Evolutionary conservation across 2,329 filamentous ascomycete genomes (phyloP).

Genomic region (Trichoderma koningiopsis): DNA sequence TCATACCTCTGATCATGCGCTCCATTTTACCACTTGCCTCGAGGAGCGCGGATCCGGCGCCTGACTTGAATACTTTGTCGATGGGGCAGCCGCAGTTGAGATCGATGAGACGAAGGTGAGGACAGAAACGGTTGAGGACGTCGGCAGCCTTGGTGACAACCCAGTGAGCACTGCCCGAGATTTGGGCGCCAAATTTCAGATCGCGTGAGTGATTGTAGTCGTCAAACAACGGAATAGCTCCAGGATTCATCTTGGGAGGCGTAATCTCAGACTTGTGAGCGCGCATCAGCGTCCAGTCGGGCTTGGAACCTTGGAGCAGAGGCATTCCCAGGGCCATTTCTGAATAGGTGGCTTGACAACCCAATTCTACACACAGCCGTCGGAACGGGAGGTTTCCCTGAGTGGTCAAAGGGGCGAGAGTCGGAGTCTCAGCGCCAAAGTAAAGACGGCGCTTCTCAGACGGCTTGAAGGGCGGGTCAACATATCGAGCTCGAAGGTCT

Average conservation of each 20-base stretch:
- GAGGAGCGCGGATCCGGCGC: conserved; percentile 89
- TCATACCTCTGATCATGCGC: conserved; percentile 96
- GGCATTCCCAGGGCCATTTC: conserved; percentile 97
- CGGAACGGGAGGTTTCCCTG: conserved; percentile 96
- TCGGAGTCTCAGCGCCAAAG: conserved; percentile 90
- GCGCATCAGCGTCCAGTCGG: conserved; percentile 94
- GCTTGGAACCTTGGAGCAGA: conserved; percentile 83
- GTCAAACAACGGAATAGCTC: conserved; percentile 58
- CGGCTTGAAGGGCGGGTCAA: conserved; percentile 83
- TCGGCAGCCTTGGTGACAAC: conserved; percentile 87
- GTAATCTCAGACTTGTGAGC: conserved; percentile 80
- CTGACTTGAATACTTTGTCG: conserved; percentile 85
- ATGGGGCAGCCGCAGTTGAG: conserved; percentile 98
- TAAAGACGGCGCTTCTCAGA: conserved; percentile 94
- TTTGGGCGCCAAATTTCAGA: conserved; percentile 87
- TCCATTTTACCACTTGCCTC: conserved; percentile 86
- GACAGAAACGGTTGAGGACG: conserved; percentile 72
- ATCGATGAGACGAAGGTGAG: conserved; percentile 86
- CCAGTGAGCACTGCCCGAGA: conserved; percentile 91
- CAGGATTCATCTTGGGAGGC: conserved; percentile 67
- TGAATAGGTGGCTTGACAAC: conserved; percentile 91
- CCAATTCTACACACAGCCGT: conserved; percentile 83
- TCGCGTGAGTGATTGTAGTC: conserved; percentile 83
- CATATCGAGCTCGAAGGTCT: conserved; percentile 77
- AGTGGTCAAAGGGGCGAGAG: conserved; percentile 91